phyloP scores from a whole-genome alignment of 2,329 filamentous ascomycete species.

The Raffaelea deltoideospora region DNA sequence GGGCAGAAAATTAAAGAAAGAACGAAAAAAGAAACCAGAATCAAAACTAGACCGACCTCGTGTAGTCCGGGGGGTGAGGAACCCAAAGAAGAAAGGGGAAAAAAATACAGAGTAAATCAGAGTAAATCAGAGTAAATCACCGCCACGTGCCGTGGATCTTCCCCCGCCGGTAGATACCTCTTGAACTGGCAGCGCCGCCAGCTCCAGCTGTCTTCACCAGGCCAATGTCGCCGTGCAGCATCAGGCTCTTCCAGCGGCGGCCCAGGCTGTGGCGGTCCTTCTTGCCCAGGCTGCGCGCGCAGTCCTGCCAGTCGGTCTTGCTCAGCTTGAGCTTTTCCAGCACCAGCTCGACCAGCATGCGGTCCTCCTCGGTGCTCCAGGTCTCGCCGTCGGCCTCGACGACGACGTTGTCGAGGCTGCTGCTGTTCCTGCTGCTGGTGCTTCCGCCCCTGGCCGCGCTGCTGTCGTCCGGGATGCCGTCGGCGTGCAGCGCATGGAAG shows the following conservation, averaged over 20 bases:
- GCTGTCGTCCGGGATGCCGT: constrained; percentile 13
- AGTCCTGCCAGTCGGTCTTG: constrained; percentile 53
- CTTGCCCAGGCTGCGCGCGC: constrained; percentile 46
- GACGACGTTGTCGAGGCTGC: constrained; percentile 23
- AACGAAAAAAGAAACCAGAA: no score
- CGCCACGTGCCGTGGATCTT: constrained; percentile 42
- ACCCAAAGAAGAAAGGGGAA: constrained; percentile 1
- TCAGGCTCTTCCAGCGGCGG: constrained; percentile 47
- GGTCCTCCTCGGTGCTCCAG: constrained; percentile 50
- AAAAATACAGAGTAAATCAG: constrained; percentile 5
- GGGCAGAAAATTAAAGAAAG: no score
- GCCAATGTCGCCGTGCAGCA: constrained; percentile 43
- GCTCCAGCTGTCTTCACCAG: constrained; percentile 15
- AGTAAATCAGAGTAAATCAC: constrained; percentile 20
- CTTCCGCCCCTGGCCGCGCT: constrained; percentile 11
- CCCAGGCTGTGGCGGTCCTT: constrained; percentile 42
- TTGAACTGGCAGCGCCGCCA: constrained; percentile 12
- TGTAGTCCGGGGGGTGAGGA: no score
- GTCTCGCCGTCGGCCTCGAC: constrained; percentile 28
- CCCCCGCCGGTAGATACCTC: constrained; percentile 25
- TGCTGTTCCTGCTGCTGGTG: constrained; percentile 9
- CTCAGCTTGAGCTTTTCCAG: constrained; percentile 50
- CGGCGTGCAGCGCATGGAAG: constrained; percentile 34
- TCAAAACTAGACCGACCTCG: no score
- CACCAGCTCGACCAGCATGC: constrained; percentile 50